Base-by-base conservation (phyloP, 352 stramenopile genomes). In the Thalassiosira hispida region DNA sequence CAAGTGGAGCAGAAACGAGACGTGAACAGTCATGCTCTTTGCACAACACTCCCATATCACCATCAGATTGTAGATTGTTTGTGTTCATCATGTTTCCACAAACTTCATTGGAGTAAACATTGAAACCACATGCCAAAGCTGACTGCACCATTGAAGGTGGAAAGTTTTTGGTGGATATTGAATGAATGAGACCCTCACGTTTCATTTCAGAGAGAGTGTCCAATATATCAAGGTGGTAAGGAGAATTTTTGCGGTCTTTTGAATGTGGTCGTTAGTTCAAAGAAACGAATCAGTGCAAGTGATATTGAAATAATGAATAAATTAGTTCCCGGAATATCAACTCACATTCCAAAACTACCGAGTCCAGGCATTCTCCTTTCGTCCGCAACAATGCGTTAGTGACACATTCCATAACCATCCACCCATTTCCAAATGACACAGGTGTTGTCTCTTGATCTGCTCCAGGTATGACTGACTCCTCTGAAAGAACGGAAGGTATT, bases 141-240 rank as follows among this genome's bases (percentile, higher is more conserved):
- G 49, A 42, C 11, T 49, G 33, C 8, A 89, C 25, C 4, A 87
- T 14, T 18, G 46, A 60, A 12, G 47, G 1, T 40, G 86, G 73
- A 42, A 90, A 84, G 53, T 87, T 63, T 42, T 55, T 22, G 18
- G 71, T 78, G 38, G 63, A 79, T 77, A 91, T 81, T 27, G 85
- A 91, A 68, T 66, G 69, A 40, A 93, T 70, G 8, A 84, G 67
- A 20, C 87, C 87, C 63, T 93, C 85, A 8, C 73, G 62, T 74
- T 90, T 83, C 73, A 91, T 77, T 27, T 93, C 85, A 51, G 67
- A 62, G 6, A 90, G 57, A 61, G 55, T 59, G 66, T 91, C 79
- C 12, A 93, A 73, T 6, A 83, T 61, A 75, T 93, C 87, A 51
- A 91, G 40, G 76, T 81, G 63, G 64, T 89, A 89, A 20, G 81